These are phyloP conservation scores for Russula olivacea DNA, from an alignment of 768 basidiomycete species.

Conservation along the genomic window DNA sequence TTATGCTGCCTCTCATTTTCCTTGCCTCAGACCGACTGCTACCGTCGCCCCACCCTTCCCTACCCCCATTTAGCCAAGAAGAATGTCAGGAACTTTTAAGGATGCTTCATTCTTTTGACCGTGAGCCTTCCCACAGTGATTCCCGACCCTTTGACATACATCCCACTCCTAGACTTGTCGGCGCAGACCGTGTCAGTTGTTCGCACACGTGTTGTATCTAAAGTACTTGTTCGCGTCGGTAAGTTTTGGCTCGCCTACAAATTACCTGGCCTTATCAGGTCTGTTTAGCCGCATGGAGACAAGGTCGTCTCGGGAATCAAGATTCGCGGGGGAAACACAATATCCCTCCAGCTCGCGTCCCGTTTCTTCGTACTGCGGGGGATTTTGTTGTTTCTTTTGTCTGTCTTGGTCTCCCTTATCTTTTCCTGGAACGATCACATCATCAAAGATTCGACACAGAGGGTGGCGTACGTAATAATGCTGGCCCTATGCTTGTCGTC, in stretches of 20 bases:
- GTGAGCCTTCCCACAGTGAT: constrained; percentile 18
- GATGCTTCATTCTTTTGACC: constrained; percentile 45
- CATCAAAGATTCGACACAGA: constrained; percentile 55
- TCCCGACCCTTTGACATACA: background rate
- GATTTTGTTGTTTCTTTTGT: constrained; percentile 58
- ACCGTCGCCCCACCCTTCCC: constrained; percentile 48
- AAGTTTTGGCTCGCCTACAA: background rate
- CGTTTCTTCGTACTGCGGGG: constrained; percentile 45
- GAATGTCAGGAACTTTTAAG: constrained; percentile 72
- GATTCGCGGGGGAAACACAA: background rate
- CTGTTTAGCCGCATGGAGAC: constrained; percentile 22
- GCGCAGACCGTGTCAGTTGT: constrained; percentile 9
- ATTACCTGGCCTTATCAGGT: background rate
- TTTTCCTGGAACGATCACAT: constrained; percentile 55
- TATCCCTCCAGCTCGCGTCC: constrained; percentile 27
- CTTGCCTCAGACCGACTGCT: constrained; percentile 56
- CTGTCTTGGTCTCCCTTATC: constrained; percentile 74
- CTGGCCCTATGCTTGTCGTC: constrained; percentile 55
- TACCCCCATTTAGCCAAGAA: constrained; percentile 66
- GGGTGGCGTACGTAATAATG: constrained; percentile 40
- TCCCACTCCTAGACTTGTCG: background rate
- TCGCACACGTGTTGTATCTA: constrained; percentile 24
- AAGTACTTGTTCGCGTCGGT: constrained; percentile 24
- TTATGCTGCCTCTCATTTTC: background rate
- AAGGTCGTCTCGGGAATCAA: constrained; percentile 15